These are phyloP conservation scores for Hypocrella siamensis DNA, from an alignment of 2,329 filamentous ascomycete species.

Conservation along the genomic window DNA sequence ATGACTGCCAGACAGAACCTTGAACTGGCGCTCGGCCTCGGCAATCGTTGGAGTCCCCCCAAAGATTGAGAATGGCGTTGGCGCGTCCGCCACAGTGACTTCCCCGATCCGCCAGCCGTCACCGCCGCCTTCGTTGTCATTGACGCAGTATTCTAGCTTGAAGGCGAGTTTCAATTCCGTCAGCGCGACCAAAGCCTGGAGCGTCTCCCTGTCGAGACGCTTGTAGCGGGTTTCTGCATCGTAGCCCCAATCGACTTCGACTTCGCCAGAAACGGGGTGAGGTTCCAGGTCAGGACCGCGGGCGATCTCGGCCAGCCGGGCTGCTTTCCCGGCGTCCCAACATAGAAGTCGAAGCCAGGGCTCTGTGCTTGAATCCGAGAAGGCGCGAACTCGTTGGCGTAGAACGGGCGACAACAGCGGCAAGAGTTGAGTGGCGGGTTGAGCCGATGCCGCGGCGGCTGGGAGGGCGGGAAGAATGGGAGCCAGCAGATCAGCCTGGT, in stretches of 20 bases:
- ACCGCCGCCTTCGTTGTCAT: slow-evolving; percentile 42
- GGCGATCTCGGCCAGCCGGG: slow-evolving; percentile 44
- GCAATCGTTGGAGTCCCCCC: slow-evolving; percentile 33
- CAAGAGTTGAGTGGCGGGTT: slow-evolving; percentile 39
- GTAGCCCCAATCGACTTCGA: slow-evolving; percentile 55
- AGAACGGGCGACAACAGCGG: slow-evolving; percentile 50
- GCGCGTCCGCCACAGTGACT: slow-evolving; percentile 42
- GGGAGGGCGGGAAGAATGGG: slow-evolving; percentile 45
- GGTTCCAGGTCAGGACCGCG: slow-evolving; percentile 52
- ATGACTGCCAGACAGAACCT: slow-evolving; percentile 14
- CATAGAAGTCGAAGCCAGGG: slow-evolving; percentile 61
- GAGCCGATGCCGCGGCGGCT: slow-evolving; percentile 39
- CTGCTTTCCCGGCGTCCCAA: slow-evolving; percentile 43
- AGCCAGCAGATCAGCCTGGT: slow-evolving; percentile 30
- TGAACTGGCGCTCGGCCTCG: slow-evolving; percentile 45
- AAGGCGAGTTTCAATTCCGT: slow-evolving; percentile 46
- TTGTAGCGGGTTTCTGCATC: slow-evolving; percentile 49
- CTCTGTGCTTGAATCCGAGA: slow-evolving; percentile 42
- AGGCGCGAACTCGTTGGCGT: slow-evolving; percentile 48
- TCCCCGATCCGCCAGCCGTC: slow-evolving; percentile 61
- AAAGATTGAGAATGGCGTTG: slow-evolving; percentile 37
- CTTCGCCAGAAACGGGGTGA: slow-evolving; percentile 67
- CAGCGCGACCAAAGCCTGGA: slow-evolving; percentile 51
- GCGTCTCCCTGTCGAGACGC: slow-evolving; percentile 59
- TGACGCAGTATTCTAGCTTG: slow-evolving; percentile 53